These are phyloP conservation scores for Porcisia deanei DNA, from an alignment of 208 protist species.

Conservation along the genomic window DNA sequence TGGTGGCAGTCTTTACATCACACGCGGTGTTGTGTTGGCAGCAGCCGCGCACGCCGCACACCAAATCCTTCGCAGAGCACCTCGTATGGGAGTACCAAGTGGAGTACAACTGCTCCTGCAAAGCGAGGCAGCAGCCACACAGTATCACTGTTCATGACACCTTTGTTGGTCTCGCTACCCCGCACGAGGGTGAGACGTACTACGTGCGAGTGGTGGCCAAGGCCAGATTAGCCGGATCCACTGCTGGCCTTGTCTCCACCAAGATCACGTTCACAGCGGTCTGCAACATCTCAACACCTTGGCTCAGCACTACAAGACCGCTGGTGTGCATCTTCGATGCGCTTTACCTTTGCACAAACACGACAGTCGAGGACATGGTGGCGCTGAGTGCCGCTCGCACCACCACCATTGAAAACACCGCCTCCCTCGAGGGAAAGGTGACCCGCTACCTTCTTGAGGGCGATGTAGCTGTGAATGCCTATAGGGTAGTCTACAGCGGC, in stretches of 20 bases:
- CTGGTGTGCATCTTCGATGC: constrained; percentile 56
- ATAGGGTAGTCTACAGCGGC: constrained; percentile 3
- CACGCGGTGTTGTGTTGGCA: constrained; percentile 55
- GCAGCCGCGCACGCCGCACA: constrained; percentile 15
- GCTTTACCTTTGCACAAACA: constrained; percentile 38
- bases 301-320: constrained; percentile 27
- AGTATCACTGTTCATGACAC: constrained; percentile 27
- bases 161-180: constrained; percentile 38
- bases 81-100: constrained; percentile 56
- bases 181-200: constrained; percentile 48
- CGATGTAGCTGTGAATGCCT: constrained; percentile 16
- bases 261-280: constrained; percentile 26
- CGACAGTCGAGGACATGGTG: not conserved
- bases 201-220: constrained; percentile 55
- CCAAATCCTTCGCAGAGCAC: constrained; percentile 13
- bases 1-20: constrained; percentile 46
- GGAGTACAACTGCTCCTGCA: constrained; percentile 53
- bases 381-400: constrained; percentile 5
- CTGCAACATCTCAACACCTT: constrained; percentile 32
- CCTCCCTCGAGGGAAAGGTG: not conserved
- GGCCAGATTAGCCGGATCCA: constrained; percentile 19
- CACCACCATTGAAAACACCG: constrained; percentile 1
- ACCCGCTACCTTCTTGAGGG: constrained; percentile 4
- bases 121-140: constrained; percentile 22
- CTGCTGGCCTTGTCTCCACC: constrained; percentile 31